Evolutionary conservation across 2,329 filamentous ascomycete species (phyloP).

Genomic region (Fonsecaea multimorphosa): DNA sequence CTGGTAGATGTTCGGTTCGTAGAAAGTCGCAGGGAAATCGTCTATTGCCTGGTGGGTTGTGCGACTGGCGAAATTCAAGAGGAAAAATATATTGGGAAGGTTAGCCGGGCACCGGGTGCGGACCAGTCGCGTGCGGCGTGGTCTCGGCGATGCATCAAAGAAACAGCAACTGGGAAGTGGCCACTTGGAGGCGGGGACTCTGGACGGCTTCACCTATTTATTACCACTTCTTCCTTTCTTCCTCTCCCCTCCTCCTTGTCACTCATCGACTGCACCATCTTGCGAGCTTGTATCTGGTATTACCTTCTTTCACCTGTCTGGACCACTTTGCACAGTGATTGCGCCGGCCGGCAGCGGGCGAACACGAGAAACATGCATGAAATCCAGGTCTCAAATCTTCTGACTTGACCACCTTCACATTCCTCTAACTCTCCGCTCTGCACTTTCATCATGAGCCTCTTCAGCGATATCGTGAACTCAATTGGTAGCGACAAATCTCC

Average conservation of each 20-base stretch:
- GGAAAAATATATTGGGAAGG: conserved; percentile 29
- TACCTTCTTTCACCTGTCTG: not conserved
- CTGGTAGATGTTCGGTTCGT: conserved; percentile 52
- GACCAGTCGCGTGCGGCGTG: conserved; percentile 4
- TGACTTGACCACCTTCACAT: conserved; percentile 12
- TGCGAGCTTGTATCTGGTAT: not conserved
- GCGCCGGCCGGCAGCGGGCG: conserved; percentile 9
- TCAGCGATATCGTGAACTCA: conserved; percentile 59
- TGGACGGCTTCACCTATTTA: conserved; percentile 19
- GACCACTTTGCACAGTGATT: conserved; percentile 1
- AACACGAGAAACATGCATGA: conserved; percentile 22
- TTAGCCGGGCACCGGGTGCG: conserved; percentile 24
- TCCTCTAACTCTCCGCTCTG: conserved; percentile 2
- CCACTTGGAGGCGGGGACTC: conserved; percentile 17
- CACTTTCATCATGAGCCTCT: conserved; percentile 45
- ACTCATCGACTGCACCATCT: not conserved
- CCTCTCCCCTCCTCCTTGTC: not conserved
- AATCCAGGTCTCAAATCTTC: not conserved
- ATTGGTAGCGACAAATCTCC: conserved; percentile 51
- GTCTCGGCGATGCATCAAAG: conserved; percentile 1
- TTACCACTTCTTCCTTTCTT: conserved; percentile 7
- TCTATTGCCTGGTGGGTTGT: conserved; percentile 37
- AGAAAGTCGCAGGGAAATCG: conserved; percentile 36
- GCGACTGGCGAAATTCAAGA: conserved; percentile 38
- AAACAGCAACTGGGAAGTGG: conserved; percentile 2